Conservation (phyloP, 805 yeast genomes). For the Kodamaea kakaduensis region DNA sequence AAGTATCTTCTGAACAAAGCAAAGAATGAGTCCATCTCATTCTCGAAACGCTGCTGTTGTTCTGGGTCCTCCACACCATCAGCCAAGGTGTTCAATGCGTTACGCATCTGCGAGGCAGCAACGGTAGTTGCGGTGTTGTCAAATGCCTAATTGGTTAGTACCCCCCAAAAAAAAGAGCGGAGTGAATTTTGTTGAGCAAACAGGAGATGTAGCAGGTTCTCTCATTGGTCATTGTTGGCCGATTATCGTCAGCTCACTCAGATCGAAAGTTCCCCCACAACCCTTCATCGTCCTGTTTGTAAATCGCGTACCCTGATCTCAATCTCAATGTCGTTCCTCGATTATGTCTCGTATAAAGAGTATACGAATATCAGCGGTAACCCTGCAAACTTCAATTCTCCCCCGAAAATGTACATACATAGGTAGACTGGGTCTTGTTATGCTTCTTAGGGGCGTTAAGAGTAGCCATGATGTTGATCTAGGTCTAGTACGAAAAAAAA, state of each 20-base stretch:
- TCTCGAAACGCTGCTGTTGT: conserved; percentile 61
- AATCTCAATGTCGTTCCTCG: too few relatives aligned
- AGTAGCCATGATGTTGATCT: conserved; percentile 5
- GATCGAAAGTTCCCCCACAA: too few relatives aligned
- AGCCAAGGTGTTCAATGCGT: conserved; percentile 83
- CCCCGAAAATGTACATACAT: conserved; percentile 40
- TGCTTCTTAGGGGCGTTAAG: conserved; percentile 44
- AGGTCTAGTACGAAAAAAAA: conserved; percentile 1
- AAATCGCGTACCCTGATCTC: too few relatives aligned
- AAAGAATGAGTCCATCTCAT: conserved; percentile 92
- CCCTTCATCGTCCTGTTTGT: too few relatives aligned
- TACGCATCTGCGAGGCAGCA: conserved; percentile 97
- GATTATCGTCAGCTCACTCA: too few relatives aligned
- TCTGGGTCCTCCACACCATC: conserved; percentile 66
- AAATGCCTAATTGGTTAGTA: conserved; percentile 59
- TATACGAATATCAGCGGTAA: too few relatives aligned
- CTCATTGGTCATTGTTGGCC: too few relatives aligned
- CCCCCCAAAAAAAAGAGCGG: too few relatives aligned
- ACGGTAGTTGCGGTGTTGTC: conserved; percentile 92
- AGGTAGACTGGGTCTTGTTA: conserved; percentile 67
- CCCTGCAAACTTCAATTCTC: neutral
- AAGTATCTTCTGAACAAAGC: conserved; percentile 90
- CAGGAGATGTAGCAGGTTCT: too few relatives aligned
- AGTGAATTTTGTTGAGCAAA: too few relatives aligned
- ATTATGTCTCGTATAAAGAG: too few relatives aligned